Conservation (phyloP, 768 basidiomycete genomes). For the Saitozyma sp. region DNA sequence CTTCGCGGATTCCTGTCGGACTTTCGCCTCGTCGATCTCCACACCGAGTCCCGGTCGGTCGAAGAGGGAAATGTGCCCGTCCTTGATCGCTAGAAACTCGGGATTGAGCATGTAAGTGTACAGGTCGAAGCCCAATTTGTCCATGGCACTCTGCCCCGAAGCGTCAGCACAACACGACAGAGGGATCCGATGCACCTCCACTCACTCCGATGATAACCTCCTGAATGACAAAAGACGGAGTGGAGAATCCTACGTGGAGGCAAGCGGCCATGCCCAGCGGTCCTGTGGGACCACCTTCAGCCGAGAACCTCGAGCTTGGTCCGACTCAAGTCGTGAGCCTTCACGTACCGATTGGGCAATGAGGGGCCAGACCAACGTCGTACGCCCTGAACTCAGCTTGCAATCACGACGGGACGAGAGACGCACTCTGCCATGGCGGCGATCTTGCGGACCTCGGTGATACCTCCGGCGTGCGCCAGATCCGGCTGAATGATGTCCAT, state of each 20-base stretch:
- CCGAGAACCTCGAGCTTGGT: too few relatives aligned
- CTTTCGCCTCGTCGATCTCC: slow-evolving; percentile 49
- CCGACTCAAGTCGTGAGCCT: too few relatives aligned
- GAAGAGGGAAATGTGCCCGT: slow-evolving; percentile 39
- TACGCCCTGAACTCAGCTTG: slow-evolving; percentile 52
- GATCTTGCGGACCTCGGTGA: slow-evolving; percentile 49
- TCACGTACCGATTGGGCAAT: slow-evolving; percentile 58
- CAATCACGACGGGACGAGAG: too few relatives aligned
- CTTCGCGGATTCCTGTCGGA: slow-evolving; percentile 36
- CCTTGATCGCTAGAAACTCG: slow-evolving; percentile 48
- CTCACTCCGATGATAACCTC: slow-evolving; percentile 46
- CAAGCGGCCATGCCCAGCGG: slow-evolving; percentile 72
- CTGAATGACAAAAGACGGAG: slow-evolving; percentile 60
- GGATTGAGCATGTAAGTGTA: slow-evolving; percentile 51
- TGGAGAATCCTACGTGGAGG: slow-evolving; percentile 63
- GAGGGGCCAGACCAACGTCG: slow-evolving; percentile 69
- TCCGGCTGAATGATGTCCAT: slow-evolving; percentile 46
- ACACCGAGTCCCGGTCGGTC: slow-evolving; percentile 48
- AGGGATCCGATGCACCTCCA: not conserved
- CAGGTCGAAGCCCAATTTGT: slow-evolving; percentile 48
- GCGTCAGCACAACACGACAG: slow-evolving; percentile 4
- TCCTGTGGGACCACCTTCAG: slow-evolving; percentile 2
- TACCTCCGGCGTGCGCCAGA: slow-evolving; percentile 48
- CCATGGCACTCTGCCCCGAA: slow-evolving; percentile 28
- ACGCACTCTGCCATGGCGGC: slow-evolving; percentile 43